These are phyloP conservation scores for Adansonia rubrostipa DNA, from an alignment of 441 rosid genomes.

Conservation along the genomic window DNA sequence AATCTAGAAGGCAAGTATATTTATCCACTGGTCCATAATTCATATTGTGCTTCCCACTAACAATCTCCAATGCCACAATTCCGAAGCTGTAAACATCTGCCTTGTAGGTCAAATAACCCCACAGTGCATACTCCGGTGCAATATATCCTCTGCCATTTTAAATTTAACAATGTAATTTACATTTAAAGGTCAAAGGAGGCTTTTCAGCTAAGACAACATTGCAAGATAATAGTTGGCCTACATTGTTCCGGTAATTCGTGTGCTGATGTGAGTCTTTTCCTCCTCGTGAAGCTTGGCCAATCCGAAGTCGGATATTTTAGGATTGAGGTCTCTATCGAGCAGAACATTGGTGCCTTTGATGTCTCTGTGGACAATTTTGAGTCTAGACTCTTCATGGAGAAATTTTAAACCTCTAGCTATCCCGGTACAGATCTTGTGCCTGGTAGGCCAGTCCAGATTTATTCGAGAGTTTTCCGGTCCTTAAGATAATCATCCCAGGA, in stretches of 20 bases:
- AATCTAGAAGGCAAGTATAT: slow-evolving; percentile 19
- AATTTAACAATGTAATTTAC: not conserved
- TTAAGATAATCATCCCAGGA: slow-evolving; percentile 4
- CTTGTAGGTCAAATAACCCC: slow-evolving; percentile 67
- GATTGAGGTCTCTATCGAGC: slow-evolving; percentile 21
- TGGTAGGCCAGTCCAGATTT: slow-evolving; percentile 20
- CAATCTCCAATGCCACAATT: slow-evolving; percentile 60
- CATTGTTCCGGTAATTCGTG: slow-evolving; percentile 21
- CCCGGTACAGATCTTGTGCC: slow-evolving; percentile 19
- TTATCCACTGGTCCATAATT: not conserved
- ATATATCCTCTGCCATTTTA: slow-evolving; percentile 62
- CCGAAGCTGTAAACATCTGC: slow-evolving; percentile 79
- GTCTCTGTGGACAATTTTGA: slow-evolving; percentile 22
- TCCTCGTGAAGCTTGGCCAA: slow-evolving; percentile 17
- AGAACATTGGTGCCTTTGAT: slow-evolving; percentile 20
- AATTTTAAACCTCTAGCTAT: slow-evolving; percentile 20
- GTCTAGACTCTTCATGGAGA: slow-evolving; percentile 23
- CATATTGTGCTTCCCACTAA: slow-evolving; percentile 33
- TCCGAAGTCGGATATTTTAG: slow-evolving; percentile 21
- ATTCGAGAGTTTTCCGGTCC: slow-evolving; percentile 3
- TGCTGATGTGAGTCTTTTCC: slow-evolving; percentile 23
- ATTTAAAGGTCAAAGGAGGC: not conserved
- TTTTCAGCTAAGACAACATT: not conserved
- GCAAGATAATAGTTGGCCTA: slow-evolving; percentile 18
- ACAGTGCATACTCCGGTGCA: slow-evolving; percentile 79